Evolutionary conservation across 2,329 filamentous ascomycete genomes (phyloP), one percentile per base, ranked within the genome.

Genomic region (Colletotrichum eremochloae): DNA sequence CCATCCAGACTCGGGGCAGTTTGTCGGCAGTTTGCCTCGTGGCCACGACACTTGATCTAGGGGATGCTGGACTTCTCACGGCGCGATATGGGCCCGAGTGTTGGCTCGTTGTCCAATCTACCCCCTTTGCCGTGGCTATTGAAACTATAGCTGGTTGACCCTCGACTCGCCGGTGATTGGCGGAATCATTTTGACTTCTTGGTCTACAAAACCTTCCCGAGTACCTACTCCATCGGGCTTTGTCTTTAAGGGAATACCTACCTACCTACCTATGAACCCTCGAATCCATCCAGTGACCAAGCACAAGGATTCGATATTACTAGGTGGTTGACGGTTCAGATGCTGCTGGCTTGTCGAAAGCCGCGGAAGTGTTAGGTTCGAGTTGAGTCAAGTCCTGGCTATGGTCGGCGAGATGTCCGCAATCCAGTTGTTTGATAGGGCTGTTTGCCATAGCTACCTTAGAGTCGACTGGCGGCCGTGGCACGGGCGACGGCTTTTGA

Each of bases 21-120:
- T 61, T 56, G 38, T 46, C 42, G 60, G 69, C 69, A 38, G 58
- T 72, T 69, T 42, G 38, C 69, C 69, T 69, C 69, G 69, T 72
- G 69, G 69, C 65, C 31, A 20, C 18, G 56, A 18, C 31, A 53
- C 9, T 36, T 53, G 24, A 42, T 3, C 46, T 44, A 31, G 53
- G 40, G 63, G n/a, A 38, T 60, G 29, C 63, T 48, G 55, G 56
- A 40, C 42, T 36, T 55, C 40, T 48, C 55, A 70, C 42, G 31
- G 20, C 42, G 29, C n/a, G 46, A 24, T n/a, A 24, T 40, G 33
- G 33, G 36, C 12, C n/a, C 38, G 29, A 29, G 15, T 9, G 15
- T 18, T 20, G 29, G 29, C 50, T 33, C 29, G 50, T 20, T 31
- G 20, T n/a, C 33, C 15, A 12, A 63, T 36, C 44, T 40, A 44